Base-by-base conservation (phyloP, 805 yeast species). In the Saccharomycopsis sp. region DNA sequence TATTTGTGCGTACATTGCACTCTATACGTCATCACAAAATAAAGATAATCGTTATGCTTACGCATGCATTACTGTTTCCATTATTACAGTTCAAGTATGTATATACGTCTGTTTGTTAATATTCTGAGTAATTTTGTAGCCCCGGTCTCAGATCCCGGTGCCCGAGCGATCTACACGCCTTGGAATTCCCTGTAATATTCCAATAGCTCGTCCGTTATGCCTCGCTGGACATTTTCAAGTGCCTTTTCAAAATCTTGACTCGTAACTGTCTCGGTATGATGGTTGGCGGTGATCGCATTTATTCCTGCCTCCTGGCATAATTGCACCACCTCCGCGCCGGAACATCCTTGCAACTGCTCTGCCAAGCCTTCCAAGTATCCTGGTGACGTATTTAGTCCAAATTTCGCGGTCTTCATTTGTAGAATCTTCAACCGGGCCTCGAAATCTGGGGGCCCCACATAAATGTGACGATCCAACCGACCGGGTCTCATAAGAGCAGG, bases 401-500 rank as follows among this genome's bases (percentile, higher is more conserved):
- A 93, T 54, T 83, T 82, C 47, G 71, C 69, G 24, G 93, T 83
- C 61, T 85, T 82, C 63, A 91, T 91, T 54, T 74, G 73, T 59
- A 94, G 70, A 20, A 94, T 93, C 67, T 89, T 91, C 52, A 82
- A 69, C 58, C 98, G 78, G 0, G 97, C 97, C 1, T 78, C 84
- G 55, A 66, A 72, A 68, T 92, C 96, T 0, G 99, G 99, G 1
- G 98, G 98, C 0, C 87, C 81, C 8, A 94, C 98, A 68, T 89
- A 94, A 35, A 94, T 83, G 64, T 93, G 93, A 65, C 98, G 81
- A 69, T 94, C 99, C 63, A 94, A 76, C 69, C 99, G 81, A 0
- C 99, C 99, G 0, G 99, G 99, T 67, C 99, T 82, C 68, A 94
- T 75, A 58, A 94, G 75, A 0, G 99, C 99, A 0, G 97, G 80